Conservation (phyloP, 148 eudicot genomes). For the Euryodendron excelsum region DNA sequence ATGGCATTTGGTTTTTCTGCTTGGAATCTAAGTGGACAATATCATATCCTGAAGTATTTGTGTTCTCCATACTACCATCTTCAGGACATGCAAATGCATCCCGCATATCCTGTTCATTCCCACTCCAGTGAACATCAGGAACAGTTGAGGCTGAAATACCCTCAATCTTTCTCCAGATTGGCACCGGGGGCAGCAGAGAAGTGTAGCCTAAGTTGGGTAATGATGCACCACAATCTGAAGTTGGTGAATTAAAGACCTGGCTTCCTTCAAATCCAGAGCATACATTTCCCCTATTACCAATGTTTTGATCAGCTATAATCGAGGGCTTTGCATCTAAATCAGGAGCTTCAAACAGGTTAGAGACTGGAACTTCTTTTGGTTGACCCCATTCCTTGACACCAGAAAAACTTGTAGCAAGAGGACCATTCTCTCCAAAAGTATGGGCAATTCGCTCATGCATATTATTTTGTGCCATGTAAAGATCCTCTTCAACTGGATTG, state of each 20-base stretch:
- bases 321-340: slow-evolving; percentile 24
- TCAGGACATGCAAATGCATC: slow-evolving; percentile 24
- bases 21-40: slow-evolving; percentile 23
- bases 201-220: slow-evolving; percentile 42
- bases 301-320: background rate
- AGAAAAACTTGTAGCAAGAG: slow-evolving; percentile 16
- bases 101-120: slow-evolving; percentile 19
- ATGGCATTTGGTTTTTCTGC: slow-evolving; percentile 25
- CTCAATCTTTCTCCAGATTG: slow-evolving; percentile 37
- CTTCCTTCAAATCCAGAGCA: slow-evolving; percentile 31
- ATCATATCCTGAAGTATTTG: slow-evolving; percentile 22
- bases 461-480: slow-evolving; percentile 23
- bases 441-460: slow-evolving; percentile 15
- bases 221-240: slow-evolving; percentile 33
- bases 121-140: slow-evolving; percentile 26
- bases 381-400: slow-evolving; percentile 15
- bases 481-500: slow-evolving; percentile 20
- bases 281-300: slow-evolving; percentile 14
- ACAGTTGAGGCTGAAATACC: slow-evolving; percentile 26
- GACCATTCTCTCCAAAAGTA: slow-evolving; percentile 18
- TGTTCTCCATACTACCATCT: slow-evolving; percentile 20
- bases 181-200: slow-evolving; percentile 40
- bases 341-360: slow-evolving; percentile 29
- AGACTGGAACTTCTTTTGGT: slow-evolving; percentile 24
- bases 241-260: slow-evolving; percentile 22